phyloP scores from a whole-genome alignment of 2,329 filamentous ascomycete genomes.

The Sarocladium kiliense region DNA sequence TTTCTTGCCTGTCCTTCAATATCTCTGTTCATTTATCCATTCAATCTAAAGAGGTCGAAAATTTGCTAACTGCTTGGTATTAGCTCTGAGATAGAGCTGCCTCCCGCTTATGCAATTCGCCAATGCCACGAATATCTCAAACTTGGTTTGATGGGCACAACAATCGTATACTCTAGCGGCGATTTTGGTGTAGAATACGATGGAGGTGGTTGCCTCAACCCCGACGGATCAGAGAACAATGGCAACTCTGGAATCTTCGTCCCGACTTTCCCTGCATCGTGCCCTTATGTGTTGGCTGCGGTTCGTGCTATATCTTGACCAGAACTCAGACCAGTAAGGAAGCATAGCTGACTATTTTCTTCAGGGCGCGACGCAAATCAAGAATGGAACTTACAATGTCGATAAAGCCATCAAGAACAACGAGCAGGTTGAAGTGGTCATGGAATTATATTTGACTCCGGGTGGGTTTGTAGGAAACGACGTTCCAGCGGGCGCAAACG shows the following conservation, averaged over 20 bases:
- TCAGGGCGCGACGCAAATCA: neutral
- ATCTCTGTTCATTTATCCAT: neutral
- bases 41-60: neutral
- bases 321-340: neutral
- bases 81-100: neutral
- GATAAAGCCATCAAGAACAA: neutral
- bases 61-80: neutral
- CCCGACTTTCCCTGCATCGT: neutral
- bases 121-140: slow-evolving; percentile 3
- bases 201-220: neutral
- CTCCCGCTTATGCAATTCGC: neutral
- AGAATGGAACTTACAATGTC: slow-evolving; percentile 2
- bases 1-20: neutral
- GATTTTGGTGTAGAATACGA: neutral
- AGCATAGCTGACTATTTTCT: too few relatives aligned
- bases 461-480: neutral
- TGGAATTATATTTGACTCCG: neutral
- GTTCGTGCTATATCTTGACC: neutral
- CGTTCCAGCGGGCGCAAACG: neutral
- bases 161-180: slow-evolving; percentile 1
- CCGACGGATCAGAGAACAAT: neutral
- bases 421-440: neutral
- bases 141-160: neutral
- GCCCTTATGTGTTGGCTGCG: neutral
- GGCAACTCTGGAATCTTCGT: neutral